phyloP scores from a whole-genome alignment of 495 filamentous ascomycete species.

The Friedmanniomyces simplex region DNA sequence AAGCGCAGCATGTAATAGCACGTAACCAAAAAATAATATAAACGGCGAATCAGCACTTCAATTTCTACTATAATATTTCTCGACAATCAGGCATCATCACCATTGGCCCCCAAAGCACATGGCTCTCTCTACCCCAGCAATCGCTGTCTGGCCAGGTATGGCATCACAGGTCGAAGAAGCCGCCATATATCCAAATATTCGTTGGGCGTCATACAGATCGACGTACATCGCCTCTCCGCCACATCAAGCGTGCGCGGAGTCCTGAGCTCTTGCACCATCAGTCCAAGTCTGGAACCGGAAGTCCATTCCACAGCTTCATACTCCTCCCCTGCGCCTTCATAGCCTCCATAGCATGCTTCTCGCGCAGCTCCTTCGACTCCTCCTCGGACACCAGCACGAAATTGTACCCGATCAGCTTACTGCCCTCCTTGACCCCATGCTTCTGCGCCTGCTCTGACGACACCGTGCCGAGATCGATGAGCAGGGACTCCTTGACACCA shows the following conservation, averaged over 20 bases:
- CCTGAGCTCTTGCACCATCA: conserved; percentile 29
- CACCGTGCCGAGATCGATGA: conserved; percentile 60
- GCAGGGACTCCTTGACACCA: conserved; percentile 76
- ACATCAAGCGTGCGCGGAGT: conserved; percentile 37
- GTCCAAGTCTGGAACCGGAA: conserved; percentile 72
- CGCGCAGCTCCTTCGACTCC: conserved; percentile 57
- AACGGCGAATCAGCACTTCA: too few relatives aligned
- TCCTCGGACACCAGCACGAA: conserved; percentile 69
- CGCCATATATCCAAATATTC: conserved; percentile 43
- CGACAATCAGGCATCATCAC: too few relatives aligned
- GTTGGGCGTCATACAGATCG: conserved; percentile 40
- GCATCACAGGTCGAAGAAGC: conserved; percentile 25
- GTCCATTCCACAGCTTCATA: conserved; percentile 67
- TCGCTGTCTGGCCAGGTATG: too few relatives aligned
- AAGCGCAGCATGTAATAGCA: not conserved
- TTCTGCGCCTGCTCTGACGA: conserved; percentile 48
- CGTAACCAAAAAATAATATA: not conserved
- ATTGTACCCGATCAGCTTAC: conserved; percentile 49
- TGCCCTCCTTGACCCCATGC: conserved; percentile 45
- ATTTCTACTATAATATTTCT: too few relatives aligned
- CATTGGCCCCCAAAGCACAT: too few relatives aligned
- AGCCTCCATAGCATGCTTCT: conserved; percentile 60
- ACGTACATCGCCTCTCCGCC: conserved; percentile 42
- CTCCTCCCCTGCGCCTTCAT: conserved; percentile 59
- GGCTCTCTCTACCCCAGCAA: too few relatives aligned